Evolutionary conservation across 495 filamentous ascomycete species (phyloP), one percentile per base, ranked within the genome.

Genomic region (Neurospora sp.): DNA sequence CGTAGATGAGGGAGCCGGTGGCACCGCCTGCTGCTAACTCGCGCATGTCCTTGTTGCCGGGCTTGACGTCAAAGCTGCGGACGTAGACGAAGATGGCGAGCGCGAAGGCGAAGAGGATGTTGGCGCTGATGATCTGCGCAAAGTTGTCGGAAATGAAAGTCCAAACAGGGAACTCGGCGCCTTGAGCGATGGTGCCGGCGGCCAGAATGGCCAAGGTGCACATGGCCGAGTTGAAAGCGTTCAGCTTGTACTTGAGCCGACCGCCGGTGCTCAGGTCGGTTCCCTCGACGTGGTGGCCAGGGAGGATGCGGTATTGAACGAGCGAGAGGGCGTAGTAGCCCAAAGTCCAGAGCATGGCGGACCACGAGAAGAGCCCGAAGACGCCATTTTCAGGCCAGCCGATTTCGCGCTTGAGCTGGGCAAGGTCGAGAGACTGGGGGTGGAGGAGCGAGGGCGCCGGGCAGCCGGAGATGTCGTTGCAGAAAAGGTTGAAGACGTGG

Each of bases 121-220:
- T 94, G 70, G 90, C 88, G 0, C 94, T 96, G 38, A 97, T 86
- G 71, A 99, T 86, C 77, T 93, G 92, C 40, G 93, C 73, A 80
- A 94, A 95, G 81, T 98, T 95, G 80, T 97, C 90, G 85, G 91
- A 91, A 76, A 99, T 91, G 84, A 92, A 99, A 22, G 91, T 93
- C 96, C 94, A 99, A 37, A 97, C 83, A 12, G 88, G 87, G 79
- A 97, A 98, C 40, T 93, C 86, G 22, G 93, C 86, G 40, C 96
- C 96, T 76, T 96, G 87, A 16, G 88, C 78, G 73, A 89, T 84
- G 4, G 94, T 97, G 38, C 93, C 93, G 12, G 89, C 88, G 69
- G 89, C 90, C 72, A 89, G 87, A 70, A 90, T 84, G 18, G 84
- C 82, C 61, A 97, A 82, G 41, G 89, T 93, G 73, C 91, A 83